Evolutionary conservation across 2,329 filamentous ascomycete genomes (phyloP).

Genomic region (Bertia moriformis): DNA sequence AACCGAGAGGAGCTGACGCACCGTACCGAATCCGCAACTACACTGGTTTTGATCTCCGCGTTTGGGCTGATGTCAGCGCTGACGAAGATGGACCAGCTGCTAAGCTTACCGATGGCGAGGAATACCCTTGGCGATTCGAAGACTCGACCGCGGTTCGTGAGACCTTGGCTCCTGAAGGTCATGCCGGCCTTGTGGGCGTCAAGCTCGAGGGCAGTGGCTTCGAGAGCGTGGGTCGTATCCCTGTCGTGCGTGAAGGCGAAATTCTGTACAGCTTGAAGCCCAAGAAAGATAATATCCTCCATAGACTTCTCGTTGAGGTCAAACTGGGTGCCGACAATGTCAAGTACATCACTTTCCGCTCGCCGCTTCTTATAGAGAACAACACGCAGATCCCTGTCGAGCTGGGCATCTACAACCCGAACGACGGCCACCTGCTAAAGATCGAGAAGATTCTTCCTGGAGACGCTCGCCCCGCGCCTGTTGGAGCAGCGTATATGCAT

Average conservation of each 20-base stretch:
- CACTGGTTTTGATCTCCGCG: constrained; percentile 76
- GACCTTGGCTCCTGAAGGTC: constrained; percentile 71
- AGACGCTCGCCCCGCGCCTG: constrained; percentile 75
- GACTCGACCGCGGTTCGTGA: constrained; percentile 94
- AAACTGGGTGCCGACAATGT: constrained; percentile 86
- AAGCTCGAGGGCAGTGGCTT: constrained; percentile 88
- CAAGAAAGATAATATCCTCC: constrained; percentile 69
- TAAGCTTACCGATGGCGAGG: constrained; percentile 74
- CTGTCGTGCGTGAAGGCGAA: constrained; percentile 88
- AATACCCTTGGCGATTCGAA: constrained; percentile 91
- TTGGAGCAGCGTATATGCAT: constrained; percentile 83
- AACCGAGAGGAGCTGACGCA: constrained; percentile 78
- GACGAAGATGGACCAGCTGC: constrained; percentile 59
- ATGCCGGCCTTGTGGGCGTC: constrained; percentile 65
- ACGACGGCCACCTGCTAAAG: constrained; percentile 81
- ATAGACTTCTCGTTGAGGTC: constrained; percentile 84
- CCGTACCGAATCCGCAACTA: constrained; percentile 91
- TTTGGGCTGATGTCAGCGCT: constrained; percentile 61
- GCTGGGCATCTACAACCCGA: constrained; percentile 74
- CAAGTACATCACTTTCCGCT: constrained; percentile 92
- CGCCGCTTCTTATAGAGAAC: constrained; percentile 83
- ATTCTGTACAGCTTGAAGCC: constrained; percentile 78
- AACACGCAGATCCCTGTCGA: constrained; percentile 93
- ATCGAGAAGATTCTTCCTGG: constrained; percentile 96
- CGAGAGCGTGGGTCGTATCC: constrained; percentile 74